Conservation (phyloP, 2,329 filamentous ascomycete genomes). For the Penicillium sp. region DNA sequence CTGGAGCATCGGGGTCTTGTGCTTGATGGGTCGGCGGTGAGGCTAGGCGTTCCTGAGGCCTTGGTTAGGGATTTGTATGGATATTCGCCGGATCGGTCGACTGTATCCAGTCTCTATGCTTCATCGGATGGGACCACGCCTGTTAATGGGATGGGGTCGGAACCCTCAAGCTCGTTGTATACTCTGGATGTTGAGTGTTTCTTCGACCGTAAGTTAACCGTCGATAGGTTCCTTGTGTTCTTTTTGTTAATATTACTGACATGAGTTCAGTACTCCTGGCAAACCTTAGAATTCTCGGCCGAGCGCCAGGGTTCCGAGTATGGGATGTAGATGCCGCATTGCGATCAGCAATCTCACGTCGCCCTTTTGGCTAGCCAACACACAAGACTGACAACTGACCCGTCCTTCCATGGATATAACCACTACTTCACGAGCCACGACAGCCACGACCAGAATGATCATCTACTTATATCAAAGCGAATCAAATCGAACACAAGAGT, state of each 20-base stretch:
- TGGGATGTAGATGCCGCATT: conserved; percentile 34
- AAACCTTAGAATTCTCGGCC: conserved; percentile 32
- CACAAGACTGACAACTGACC: background rate
- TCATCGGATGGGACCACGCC: conserved; percentile 3
- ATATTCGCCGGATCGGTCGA: conserved; percentile 8
- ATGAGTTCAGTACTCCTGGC: conserved; percentile 21
- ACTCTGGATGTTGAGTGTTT: conserved; percentile 29
- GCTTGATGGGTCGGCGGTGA: conserved; percentile 30
- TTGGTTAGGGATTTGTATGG: conserved; percentile 14
- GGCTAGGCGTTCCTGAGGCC: conserved; percentile 23
- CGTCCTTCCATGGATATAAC: background rate
- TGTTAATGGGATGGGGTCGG: background rate
- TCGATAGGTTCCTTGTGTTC: background rate
- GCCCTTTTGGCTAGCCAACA: conserved; percentile 2
- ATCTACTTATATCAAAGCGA: background rate
- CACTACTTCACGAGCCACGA: background rate
- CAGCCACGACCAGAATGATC: background rate
- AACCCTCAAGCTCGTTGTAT: conserved; percentile 2
- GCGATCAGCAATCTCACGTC: conserved; percentile 17
- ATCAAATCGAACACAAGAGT: background rate
- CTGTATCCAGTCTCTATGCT: conserved; percentile 11
- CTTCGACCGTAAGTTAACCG: conserved; percentile 22
- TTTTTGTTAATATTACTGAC: background rate
- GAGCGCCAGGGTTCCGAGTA: conserved; percentile 36
- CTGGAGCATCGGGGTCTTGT: conserved; percentile 44